Evolutionary conservation across 2,329 filamentous ascomycete genomes (phyloP).

Genomic region (Pseudocercospora eumusae): DNA sequence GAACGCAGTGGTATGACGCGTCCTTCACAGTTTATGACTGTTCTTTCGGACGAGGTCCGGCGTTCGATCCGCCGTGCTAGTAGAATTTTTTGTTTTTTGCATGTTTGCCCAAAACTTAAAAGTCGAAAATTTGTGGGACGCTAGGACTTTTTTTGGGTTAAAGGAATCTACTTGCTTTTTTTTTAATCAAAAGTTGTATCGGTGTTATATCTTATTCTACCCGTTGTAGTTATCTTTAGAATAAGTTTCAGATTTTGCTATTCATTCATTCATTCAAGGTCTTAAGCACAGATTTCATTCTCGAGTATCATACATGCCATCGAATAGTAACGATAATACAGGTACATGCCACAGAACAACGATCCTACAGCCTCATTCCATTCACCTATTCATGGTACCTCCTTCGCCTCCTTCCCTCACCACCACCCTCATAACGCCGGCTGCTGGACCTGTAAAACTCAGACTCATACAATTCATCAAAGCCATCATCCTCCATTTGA

Average conservation of each 20-base stretch:
- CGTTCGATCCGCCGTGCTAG: not conserved
- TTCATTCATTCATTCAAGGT: no score
- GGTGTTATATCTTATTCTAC: no score
- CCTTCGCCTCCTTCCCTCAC: not conserved
- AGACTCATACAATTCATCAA: not conserved
- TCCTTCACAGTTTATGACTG: not conserved
- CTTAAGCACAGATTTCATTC: no score
- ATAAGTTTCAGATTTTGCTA: no score
- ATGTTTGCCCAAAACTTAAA: no score
- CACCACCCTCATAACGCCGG: not conserved
- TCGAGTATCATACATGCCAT: not conserved
- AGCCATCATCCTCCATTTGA: not conserved
- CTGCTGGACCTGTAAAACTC: not conserved
- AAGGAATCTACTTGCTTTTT: no score
- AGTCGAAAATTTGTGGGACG: not conserved
- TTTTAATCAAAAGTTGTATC: no score
- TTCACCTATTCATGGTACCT: not conserved
- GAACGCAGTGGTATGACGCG: slow-evolving; percentile 5
- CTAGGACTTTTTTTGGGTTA: not conserved
- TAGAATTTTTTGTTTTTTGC: no score
- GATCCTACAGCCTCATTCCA: no score
- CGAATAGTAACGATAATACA: not conserved
- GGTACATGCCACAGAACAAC: not conserved
- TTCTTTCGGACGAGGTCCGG: not conserved
- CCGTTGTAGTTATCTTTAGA: no score